Conservation (phyloP, 2,329 filamentous ascomycete genomes). For the Colletotrichum cereale region DNA sequence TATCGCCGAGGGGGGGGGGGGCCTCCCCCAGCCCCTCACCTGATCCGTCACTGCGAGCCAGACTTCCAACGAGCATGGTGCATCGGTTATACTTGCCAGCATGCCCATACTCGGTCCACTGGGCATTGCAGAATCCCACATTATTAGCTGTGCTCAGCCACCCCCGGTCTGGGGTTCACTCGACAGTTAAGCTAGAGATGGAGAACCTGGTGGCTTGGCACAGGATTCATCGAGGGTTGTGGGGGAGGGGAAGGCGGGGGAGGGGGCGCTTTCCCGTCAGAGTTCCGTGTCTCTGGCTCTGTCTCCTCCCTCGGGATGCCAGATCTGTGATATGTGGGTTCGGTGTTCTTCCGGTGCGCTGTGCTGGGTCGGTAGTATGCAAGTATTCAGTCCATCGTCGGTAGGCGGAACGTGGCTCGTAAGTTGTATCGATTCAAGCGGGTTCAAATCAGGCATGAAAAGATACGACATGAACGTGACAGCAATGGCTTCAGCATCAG, state of each 20-base stretch:
- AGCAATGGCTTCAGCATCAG: too few species aligned
- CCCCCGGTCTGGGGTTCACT: constrained; percentile 17
- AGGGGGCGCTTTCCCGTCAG: constrained; percentile 16
- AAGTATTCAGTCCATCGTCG: too few species aligned
- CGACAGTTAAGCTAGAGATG: not conserved
- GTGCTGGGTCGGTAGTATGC: not conserved
- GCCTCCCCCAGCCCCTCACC: not conserved
- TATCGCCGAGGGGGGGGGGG: not conserved
- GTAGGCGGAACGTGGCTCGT: not conserved
- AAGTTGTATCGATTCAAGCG: not conserved
- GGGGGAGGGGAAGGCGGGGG: not conserved
- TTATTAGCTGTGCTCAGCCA: constrained; percentile 35
- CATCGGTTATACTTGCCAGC: constrained; percentile 32
- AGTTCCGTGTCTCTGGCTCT: not conserved
- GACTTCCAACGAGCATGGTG: not conserved
- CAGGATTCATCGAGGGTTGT: constrained; percentile 16
- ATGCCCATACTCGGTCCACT: not conserved
- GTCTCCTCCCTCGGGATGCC: too few species aligned
- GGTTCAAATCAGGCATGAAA: too few species aligned
- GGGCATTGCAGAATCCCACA: constrained; percentile 9
- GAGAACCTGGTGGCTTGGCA: constrained; percentile 26
- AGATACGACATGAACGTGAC: too few species aligned
- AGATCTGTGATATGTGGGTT: not conserved
- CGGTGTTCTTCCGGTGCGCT: not conserved
- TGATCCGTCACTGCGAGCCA: not conserved